Percentiles rank a stretch among this genome's conserved stretches.
These are phyloP conservation scores for Fusarium sp. DNA, from an alignment of 2,329 filamentous ascomycete species.

Conservation along the genomic window DNA sequence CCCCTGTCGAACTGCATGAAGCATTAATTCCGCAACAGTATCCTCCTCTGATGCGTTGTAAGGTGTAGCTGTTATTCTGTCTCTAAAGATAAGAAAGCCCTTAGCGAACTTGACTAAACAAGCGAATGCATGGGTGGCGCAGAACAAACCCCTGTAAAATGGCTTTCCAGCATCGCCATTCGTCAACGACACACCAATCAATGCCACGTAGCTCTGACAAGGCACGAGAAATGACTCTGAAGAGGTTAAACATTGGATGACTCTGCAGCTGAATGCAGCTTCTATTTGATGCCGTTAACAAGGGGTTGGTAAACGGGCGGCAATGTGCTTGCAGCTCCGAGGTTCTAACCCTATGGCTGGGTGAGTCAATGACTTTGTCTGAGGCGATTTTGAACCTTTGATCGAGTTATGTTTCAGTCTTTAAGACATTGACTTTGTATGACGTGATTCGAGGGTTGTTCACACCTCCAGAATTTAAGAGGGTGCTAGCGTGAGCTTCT, in stretches of 20 bases:
- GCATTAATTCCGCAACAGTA: neutral
- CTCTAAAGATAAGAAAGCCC: neutral
- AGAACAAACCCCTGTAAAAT: conserved; percentile 12
- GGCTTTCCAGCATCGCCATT: conserved; percentile 29
- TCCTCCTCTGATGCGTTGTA: fast-evolving
- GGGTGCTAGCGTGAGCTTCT: neutral
- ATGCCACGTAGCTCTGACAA: neutral
- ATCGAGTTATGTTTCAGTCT: conserved; percentile 12
- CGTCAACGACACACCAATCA: conserved; percentile 26
- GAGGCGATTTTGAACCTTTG: conserved; percentile 1
- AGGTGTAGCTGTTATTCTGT: conserved; percentile 7
- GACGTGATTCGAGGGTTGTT: neutral
- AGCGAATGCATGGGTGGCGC: conserved; percentile 15
- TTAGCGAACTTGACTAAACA: conserved; percentile 24
- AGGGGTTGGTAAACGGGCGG: conserved; percentile 8
- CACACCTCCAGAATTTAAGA: neutral
- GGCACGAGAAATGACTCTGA: conserved; percentile 18
- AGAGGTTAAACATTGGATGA: conserved; percentile 17
- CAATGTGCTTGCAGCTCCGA: neutral
- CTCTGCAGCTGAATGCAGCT: conserved; percentile 26
- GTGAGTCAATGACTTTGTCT: conserved; percentile 16
- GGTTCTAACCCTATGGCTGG: neutral
- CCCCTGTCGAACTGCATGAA: conserved; percentile 20
- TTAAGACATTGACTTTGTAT: conserved; percentile 15
- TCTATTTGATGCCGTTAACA: conserved; percentile 6